phyloP scores from a whole-genome alignment of 2,329 filamentous ascomycete species.

The Colletotrichum liriopes region DNA sequence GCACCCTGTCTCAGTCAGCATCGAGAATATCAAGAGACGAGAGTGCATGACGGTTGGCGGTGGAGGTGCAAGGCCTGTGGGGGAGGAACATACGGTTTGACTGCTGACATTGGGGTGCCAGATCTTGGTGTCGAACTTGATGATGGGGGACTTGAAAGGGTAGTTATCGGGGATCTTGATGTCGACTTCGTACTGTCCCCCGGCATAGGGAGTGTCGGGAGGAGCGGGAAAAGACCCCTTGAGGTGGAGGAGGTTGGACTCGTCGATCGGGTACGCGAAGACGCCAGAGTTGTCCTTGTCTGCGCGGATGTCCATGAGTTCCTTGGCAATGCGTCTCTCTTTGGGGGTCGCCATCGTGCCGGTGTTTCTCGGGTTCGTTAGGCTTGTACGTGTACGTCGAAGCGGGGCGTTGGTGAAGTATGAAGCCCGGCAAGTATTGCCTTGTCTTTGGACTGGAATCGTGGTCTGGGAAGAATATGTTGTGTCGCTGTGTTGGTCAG shows the following conservation, averaged over 20 bases:
- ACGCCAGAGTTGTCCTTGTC: constrained; percentile 85
- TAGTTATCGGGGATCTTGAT: constrained; percentile 91
- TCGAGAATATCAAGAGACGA: background rate
- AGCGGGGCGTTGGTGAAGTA: background rate
- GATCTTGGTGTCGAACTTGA: constrained; percentile 93
- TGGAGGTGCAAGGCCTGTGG: background rate
- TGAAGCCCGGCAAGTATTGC: background rate
- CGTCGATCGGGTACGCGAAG: constrained; percentile 74
- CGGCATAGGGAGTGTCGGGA: constrained; percentile 93
- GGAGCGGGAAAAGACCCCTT: constrained; percentile 88
- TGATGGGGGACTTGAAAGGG: constrained; percentile 91
- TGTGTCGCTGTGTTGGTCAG: background rate
- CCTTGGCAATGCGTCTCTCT: constrained; percentile 78
- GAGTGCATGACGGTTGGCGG: too few relatives aligned
- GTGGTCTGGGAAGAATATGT: background rate
- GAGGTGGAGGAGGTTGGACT: constrained; percentile 84
- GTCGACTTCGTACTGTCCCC: constrained; percentile 85
- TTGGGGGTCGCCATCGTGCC: constrained; percentile 65
- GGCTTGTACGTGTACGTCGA: background rate
- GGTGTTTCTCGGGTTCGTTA: background rate
- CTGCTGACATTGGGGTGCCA: constrained; percentile 99
- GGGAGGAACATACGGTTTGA: constrained; percentile 78
- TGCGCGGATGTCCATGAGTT: constrained; percentile 80
- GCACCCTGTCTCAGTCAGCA: constrained; percentile 75
- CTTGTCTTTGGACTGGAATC: background rate